These are phyloP conservation scores for Xylaria scruposa DNA, from an alignment of 495 filamentous ascomycete genomes.

Conservation along the genomic window DNA sequence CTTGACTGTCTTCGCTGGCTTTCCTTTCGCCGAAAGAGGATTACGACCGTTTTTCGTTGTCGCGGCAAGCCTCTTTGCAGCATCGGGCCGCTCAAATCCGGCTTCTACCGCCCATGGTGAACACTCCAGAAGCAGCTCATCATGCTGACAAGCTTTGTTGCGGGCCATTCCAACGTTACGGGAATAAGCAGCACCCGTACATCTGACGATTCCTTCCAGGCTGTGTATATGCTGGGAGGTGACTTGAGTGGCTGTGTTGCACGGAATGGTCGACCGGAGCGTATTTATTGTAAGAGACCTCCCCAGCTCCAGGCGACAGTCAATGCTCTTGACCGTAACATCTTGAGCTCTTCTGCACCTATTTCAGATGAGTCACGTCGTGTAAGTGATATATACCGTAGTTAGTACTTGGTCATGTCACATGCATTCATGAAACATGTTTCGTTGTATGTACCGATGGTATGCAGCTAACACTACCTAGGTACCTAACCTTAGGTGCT, in stretches of 20 bases:
- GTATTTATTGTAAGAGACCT: too few species aligned
- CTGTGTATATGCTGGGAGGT: not conserved
- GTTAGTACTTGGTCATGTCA: not conserved
- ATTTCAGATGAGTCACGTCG: not conserved
- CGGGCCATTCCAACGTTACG: not conserved
- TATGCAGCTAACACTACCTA: not conserved
- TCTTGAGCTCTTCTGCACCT: not conserved
- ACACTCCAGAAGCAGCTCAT: constrained; percentile 39
- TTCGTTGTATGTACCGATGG: not conserved
- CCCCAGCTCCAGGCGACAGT: too few species aligned
- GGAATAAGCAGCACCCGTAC: not conserved
- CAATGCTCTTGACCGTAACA: not conserved
- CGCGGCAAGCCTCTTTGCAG: constrained; percentile 40
- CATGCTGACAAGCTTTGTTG: constrained; percentile 34
- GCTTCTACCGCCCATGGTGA: constrained; percentile 41
- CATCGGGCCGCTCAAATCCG: constrained; percentile 34
- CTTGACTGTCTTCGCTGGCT: constrained; percentile 8
- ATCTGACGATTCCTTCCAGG: not conserved
- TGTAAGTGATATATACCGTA: not conserved
- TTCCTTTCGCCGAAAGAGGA: constrained; percentile 18
- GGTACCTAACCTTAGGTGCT: not conserved
- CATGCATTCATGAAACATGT: not conserved
- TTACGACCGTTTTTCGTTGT: constrained; percentile 39
- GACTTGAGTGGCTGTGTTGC: constrained; percentile 2
- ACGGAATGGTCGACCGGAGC: not conserved